Evolutionary conservation across 441 rosid species (phyloP).

Genomic region (Gossypium gossypioides): DNA sequence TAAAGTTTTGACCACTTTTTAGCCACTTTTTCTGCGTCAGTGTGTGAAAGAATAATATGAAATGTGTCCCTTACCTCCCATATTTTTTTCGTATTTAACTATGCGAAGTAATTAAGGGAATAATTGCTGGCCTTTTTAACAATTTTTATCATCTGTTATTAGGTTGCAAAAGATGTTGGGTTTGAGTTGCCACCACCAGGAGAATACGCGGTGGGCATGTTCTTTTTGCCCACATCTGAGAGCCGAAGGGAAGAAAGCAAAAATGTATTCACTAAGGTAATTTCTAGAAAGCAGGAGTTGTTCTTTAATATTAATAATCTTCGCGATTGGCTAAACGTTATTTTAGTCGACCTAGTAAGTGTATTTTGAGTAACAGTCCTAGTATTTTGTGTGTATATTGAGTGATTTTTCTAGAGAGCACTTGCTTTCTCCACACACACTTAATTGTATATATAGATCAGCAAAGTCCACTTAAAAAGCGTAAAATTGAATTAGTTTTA

Average conservation of each 20-base stretch:
- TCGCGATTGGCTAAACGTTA: not conserved
- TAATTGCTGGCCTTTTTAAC: not conserved
- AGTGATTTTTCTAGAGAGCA: not conserved
- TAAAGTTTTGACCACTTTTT: not conserved
- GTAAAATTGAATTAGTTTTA: not conserved
- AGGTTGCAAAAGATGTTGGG: constrained; percentile 67
- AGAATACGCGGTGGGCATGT: constrained; percentile 92
- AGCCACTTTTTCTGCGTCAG: not conserved
- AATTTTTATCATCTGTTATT: constrained; percentile 8
- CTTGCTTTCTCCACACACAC: not conserved
- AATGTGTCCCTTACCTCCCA: not conserved
- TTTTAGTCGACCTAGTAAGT: not conserved
- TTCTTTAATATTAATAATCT: not conserved
- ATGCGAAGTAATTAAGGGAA: not conserved
- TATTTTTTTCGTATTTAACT: not conserved
- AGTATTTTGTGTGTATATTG: not conserved
- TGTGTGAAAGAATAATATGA: not conserved
- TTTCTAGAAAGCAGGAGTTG: not conserved
- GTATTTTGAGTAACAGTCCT: not conserved
- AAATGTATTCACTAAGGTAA: constrained; percentile 79
- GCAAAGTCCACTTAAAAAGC: not conserved
- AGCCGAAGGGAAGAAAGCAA: constrained; percentile 77
- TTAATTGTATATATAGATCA: not conserved
- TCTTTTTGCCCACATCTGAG: constrained; percentile 79
- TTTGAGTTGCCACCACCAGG: constrained; percentile 78